Evolutionary conservation across 305 asterid species (phyloP), one percentile per base, ranked within the genome.

Genomic region (Rubia peregrina): DNA sequence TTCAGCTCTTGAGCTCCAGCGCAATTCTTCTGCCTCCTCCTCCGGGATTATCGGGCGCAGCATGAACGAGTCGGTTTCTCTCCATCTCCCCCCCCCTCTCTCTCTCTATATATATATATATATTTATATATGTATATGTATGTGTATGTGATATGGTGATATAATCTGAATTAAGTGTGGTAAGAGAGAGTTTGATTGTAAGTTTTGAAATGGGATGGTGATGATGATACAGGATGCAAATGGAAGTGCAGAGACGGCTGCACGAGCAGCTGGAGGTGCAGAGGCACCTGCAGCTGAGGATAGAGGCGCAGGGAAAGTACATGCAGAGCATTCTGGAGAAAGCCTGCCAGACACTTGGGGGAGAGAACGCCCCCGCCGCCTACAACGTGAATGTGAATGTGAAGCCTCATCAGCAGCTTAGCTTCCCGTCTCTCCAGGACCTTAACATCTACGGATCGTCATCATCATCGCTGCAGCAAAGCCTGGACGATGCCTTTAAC

Each of bases 251-350:
- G 72, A 75, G 96, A 87, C 83, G 99, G 77, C 90, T 94, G 73
- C 98, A 94, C 44, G 98, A 94, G 78, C 99, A 94, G 46, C 38
- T 87, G 22, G 92, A 87, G 92, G 99, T 94, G 36, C 99, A 94
- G 69, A 86, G 98, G 77, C 99, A 91, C 84, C 90, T 94, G 59
- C 99, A 94, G 68, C 79, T 94, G 74, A 78, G 98, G 78, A 94
- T 94, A 40, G 99, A 94, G 67, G 99, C 99, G 0, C 99, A 94
- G 72, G 99, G 99, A 55, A 94, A 94, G 74, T 94, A 94, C 92
- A 94, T 94, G 99, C 99, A 94, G 53, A 84, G 89, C 0, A 91
- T 94, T 17, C 88, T 94, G 1, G 98, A 94, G 74, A 94, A 88
- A 66, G 99, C 99, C 33, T 86, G 89, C 61, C 91, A 86, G 77